Evolutionary conservation across 805 yeast genomes (phyloP), one percentile per base, ranked within the genome.

Genomic region (Lachancea sp.): DNA sequence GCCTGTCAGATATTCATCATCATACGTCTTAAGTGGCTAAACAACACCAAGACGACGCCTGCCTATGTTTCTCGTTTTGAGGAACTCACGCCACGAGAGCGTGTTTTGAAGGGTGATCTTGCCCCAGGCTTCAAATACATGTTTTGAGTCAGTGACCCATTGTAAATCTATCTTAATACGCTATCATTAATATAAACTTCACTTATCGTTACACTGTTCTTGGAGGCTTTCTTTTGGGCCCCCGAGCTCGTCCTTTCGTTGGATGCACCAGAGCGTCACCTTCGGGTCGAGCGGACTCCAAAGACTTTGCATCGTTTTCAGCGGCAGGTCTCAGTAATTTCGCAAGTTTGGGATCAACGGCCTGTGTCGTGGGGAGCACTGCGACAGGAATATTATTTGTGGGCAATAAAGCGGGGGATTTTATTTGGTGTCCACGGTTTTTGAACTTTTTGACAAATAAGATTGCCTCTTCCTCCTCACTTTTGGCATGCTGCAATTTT

Each of bases 181-280:
- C 35, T 13, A 11, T 32, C 17, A 17, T 32, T 32, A 19, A 16
- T 36, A 36, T 22, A 26, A 9, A 12, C 7, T 15, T 17, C 13
- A 16, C 3, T 38, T 9, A 33, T 19, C 16, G 8, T 27, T 30
- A 38, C 26, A 38, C 13, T 2, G n/a, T 20, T 19, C 52, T 54
- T 2, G 72, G 74, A n/a, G 63, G 52, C 41, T 68, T 58, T 46
- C 74, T 53, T 44, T 59, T 67, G 17, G 71, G 73, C 1, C 71
- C 72, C 16, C 59, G 59, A 8, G 70, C 51, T 44, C 73, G 57
- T 6, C 44, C 48, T 50, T 66, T 68, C 32, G 59, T 67, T 10
- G 55, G 47, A 38, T 65, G 70, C 2, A 39, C 53, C 35, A 66
- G 36, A 11, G 27, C 18, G 16, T 16, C 19, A 11, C n/a, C 29